Conservation (phyloP, 139 green algal species). For the Trebouxia sp. region DNA sequence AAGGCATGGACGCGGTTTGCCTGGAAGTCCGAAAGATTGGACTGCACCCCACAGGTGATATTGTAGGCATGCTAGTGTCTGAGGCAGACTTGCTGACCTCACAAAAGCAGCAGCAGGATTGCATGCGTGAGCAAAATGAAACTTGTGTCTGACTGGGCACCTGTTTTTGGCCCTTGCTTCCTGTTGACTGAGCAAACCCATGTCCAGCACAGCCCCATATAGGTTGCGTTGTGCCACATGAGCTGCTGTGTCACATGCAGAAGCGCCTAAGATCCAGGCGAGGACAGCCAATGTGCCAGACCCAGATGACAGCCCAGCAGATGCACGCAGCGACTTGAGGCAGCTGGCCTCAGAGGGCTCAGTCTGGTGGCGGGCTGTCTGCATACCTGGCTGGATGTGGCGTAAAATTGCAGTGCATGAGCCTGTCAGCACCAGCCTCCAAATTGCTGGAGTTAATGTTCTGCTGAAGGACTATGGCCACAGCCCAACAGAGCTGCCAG, state of each 20-base stretch:
- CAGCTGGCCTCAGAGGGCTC: not conserved
- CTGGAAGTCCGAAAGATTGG: constrained; percentile 41
- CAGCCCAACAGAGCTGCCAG: not conserved
- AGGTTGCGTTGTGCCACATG: not conserved
- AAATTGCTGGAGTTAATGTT: constrained; percentile 41
- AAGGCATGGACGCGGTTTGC: constrained; percentile 42
- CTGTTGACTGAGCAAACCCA: no score
- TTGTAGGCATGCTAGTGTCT: not conserved
- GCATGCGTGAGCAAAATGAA: no score
- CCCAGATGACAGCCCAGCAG: not conserved
- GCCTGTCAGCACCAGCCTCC: constrained; percentile 32
- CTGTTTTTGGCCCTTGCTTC: no score
- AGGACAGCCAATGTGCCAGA: not conserved
- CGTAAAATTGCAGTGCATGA: constrained; percentile 16
- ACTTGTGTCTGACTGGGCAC: no score
- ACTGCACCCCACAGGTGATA: constrained; percentile 37
- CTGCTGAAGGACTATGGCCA: not conserved
- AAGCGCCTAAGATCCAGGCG: constrained; percentile 3
- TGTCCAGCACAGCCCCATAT: no score
- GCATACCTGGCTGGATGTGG: constrained; percentile 37
- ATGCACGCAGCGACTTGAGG: not conserved
- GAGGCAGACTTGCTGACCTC: no score
- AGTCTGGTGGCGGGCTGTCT: constrained; percentile 21
- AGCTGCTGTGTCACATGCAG: not conserved
- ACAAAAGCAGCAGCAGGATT: no score